A percentile compares a stretch with the other conserved stretches of the same genome.
phyloP scores from a whole-genome alignment of 805 yeast species.

The Wickerhamiella occidentalis region DNA sequence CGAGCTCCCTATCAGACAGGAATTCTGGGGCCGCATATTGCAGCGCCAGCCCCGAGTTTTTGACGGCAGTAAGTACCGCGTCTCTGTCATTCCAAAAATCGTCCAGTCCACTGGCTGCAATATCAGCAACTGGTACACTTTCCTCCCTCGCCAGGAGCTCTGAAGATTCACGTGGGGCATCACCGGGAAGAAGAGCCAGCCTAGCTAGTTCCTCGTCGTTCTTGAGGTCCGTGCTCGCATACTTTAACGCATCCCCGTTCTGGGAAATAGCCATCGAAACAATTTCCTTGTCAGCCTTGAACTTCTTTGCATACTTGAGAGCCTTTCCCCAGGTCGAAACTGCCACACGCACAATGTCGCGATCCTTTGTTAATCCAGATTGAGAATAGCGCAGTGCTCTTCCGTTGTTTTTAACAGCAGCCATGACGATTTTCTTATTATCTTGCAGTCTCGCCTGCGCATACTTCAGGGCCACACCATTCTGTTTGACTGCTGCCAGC shows the following conservation, averaged over 20 bases:
- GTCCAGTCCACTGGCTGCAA: background rate
- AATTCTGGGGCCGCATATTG: background rate
- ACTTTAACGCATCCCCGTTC: background rate
- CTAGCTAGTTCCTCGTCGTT: background rate
- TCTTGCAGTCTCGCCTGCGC: background rate
- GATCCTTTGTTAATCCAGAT: background rate
- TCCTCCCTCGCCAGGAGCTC: background rate
- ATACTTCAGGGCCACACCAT: background rate
- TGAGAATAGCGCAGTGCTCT: background rate
- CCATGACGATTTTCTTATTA: background rate
- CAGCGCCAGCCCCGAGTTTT: constrained; percentile 1
- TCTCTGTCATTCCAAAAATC: background rate
- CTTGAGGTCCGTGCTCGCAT: background rate
- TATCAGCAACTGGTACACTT: background rate
- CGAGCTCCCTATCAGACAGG: background rate
- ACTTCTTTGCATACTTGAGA: background rate
- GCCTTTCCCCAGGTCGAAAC: constrained; percentile 1
- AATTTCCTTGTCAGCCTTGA: background rate
- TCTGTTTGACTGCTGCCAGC: background rate
- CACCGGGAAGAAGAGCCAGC: background rate
- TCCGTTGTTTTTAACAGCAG: constrained; percentile 1
- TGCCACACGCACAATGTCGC: background rate
- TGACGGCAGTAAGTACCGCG: background rate
- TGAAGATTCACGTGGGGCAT: background rate
- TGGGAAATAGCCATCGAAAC: background rate